phyloP scores from a whole-genome alignment of 1,284 basidiomycete species.

The Papiliotrema terrestris region DNA sequence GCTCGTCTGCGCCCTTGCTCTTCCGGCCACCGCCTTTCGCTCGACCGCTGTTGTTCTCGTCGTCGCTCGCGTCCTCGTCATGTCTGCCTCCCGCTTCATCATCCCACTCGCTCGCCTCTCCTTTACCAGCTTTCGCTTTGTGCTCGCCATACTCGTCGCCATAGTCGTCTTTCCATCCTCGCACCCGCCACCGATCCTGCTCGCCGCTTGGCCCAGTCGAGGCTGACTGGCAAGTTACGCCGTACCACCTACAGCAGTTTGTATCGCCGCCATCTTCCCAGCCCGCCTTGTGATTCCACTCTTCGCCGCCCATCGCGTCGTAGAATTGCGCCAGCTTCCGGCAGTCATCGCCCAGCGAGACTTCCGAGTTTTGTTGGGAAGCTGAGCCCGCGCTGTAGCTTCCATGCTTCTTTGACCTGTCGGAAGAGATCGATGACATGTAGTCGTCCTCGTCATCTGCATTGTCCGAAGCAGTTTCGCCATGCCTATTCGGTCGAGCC shows the following conservation, averaged over 20 bases:
- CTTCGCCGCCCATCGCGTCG: neutral
- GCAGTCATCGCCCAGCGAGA: neutral
- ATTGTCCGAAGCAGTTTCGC: neutral
- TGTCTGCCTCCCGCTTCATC: no score
- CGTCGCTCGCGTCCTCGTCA: no score
- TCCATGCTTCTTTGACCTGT: neutral
- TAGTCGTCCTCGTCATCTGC: neutral
- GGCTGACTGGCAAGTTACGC: neutral
- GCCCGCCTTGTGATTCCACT: neutral
- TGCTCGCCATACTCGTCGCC: neutral
- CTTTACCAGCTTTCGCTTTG: neutral
- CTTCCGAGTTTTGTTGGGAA: neutral
- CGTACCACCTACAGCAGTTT: constrained; percentile 3
- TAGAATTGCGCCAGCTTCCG: neutral
- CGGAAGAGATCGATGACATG: neutral
- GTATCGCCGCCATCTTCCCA: neutral
- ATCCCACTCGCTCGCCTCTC: neutral
- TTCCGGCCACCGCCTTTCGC: neutral
- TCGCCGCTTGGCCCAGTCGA: neutral
- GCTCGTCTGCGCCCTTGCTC: neutral
- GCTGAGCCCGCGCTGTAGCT: no score
- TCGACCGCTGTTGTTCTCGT: no score
- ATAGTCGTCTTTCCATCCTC: constrained; percentile 3
- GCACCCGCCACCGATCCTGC: neutral
- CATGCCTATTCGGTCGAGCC: neutral